Evolutionary conservation across 371 early-diverging fungal genomes (phyloP).

Genomic region (Haplosporangium sp.): DNA sequence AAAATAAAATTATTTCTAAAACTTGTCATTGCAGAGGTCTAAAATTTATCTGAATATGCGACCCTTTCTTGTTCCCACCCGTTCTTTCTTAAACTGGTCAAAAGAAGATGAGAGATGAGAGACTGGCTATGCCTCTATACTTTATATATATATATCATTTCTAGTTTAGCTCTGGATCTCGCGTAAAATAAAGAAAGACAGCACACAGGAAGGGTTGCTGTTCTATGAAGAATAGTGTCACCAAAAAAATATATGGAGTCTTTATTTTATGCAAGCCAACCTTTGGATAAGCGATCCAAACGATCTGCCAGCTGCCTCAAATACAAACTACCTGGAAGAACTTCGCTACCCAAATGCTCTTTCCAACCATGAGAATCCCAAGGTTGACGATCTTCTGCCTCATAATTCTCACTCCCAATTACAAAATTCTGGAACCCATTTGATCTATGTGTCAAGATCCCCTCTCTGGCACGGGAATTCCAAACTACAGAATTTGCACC

Average conservation of each 20-base stretch:
- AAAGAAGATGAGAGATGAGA: no score
- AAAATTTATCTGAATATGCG: neutral
- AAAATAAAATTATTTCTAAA: neutral
- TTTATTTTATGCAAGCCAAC: constrained; percentile 38
- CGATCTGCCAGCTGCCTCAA: constrained; percentile 58
- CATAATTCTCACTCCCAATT: constrained; percentile 52
- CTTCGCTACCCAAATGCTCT: constrained; percentile 57
- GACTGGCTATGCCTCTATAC: no score
- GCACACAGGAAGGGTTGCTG: no score
- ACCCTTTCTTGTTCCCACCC: no score
- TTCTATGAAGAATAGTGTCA: no score
- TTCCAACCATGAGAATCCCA: constrained; percentile 60
- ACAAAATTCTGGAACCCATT: constrained; percentile 61
- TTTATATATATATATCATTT: no score
- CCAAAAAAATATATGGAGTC: neutral
- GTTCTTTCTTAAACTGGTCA: no score
- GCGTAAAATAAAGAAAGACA: no score
- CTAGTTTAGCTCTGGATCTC: no score
- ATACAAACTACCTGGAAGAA: constrained; percentile 61
- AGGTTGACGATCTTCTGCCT: constrained; percentile 53
- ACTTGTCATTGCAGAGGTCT: neutral
- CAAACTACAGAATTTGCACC: constrained; percentile 64
- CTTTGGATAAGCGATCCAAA: constrained; percentile 15
- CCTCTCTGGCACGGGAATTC: constrained; percentile 62
- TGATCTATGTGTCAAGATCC: constrained; percentile 61